Evolutionary conservation across 768 basidiomycete genomes (phyloP).

Genomic region (Clavaria fumosa): DNA sequence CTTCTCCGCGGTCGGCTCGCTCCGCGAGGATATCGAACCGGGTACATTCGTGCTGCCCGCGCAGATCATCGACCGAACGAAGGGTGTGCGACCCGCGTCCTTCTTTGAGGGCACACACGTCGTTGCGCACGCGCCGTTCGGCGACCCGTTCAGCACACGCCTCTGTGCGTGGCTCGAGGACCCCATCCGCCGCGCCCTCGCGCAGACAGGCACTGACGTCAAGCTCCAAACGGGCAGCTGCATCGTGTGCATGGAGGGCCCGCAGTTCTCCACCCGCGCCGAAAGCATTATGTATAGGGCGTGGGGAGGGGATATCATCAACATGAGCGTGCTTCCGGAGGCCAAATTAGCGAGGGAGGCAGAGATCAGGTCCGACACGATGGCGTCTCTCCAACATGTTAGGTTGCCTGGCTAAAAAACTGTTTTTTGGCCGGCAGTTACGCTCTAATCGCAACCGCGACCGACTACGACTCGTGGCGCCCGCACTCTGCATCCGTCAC

Average conservation of each 20-base stretch:
- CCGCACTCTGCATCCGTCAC: conserved; percentile 71
- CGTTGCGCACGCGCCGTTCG: conserved; percentile 89
- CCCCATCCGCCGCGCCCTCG: conserved; percentile 48
- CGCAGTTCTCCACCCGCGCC: conserved; percentile 95
- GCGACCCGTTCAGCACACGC: conserved; percentile 69
- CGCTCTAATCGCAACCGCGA: conserved; percentile 77
- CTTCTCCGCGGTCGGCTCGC: conserved; percentile 90
- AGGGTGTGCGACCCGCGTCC: conserved; percentile 75
- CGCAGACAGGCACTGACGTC: conserved; percentile 39
- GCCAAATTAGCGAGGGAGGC: conserved; percentile 95
- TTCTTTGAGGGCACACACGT: conserved; percentile 75
- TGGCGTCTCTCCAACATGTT: conserved; percentile 14
- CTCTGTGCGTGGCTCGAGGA: conserved; percentile 52
- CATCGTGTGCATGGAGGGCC: conserved; percentile 94
- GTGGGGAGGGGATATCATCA: conserved; percentile 89
- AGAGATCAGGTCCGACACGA: conserved; percentile 85
- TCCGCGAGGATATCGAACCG: conserved; percentile 84
- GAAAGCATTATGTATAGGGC: conserved; percentile 88
- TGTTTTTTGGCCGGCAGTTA: conserved; percentile 68
- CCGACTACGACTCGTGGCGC: conserved; percentile 95
- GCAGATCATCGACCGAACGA: conserved; percentile 95
- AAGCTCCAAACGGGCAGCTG: conserved; percentile 70
- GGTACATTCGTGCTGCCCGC: conserved; percentile 79
- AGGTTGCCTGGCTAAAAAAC: too few relatives aligned
- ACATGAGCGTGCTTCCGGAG: conserved; percentile 95